phyloP scores from a whole-genome alignment of 2,329 filamentous ascomycete genomes.

The Leptoxyphium fumago region DNA sequence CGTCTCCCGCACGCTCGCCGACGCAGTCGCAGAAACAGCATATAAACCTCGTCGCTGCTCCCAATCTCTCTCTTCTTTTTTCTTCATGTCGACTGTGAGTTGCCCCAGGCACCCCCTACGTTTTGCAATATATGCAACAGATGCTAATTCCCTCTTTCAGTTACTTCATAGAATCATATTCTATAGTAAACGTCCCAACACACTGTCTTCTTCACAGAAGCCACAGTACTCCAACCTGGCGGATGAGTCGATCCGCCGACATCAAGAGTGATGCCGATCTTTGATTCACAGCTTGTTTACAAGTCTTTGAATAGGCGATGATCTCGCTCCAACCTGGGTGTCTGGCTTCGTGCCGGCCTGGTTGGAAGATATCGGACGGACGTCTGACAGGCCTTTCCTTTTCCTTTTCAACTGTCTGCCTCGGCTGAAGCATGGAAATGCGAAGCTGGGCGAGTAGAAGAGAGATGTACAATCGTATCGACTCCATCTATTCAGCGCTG shows the following conservation, averaged over 20 bases:
- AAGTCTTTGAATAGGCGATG: conserved; percentile 15
- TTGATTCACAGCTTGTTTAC: conserved; percentile 6
- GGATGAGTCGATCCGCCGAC: conserved; percentile 21
- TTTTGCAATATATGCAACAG: not conserved
- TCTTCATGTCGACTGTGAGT: not conserved
- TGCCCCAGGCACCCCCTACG: not conserved
- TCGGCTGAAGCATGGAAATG: not conserved
- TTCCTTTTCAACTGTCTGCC: not conserved
- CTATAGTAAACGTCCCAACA: not conserved
- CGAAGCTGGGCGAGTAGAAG: not conserved
- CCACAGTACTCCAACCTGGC: conserved; percentile 16
- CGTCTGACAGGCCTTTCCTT: conserved; percentile 18
- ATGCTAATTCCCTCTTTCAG: not conserved
- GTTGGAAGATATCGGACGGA: conserved; percentile 18
- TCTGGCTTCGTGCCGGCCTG: conserved; percentile 19
- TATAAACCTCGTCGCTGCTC: not conserved
- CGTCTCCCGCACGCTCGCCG: too few relatives aligned
- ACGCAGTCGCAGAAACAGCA: too few relatives aligned
- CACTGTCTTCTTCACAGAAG: not conserved
- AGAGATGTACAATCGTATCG: not conserved
- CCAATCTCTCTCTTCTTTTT: not conserved
- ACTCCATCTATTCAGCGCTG: too few relatives aligned
- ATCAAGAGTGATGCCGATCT: conserved; percentile 21
- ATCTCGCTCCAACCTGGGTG: conserved; percentile 18
- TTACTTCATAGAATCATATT: not conserved